A percentile compares a stretch with the other conserved stretches of the same genome.
These are phyloP conservation scores for Pouteria campechiana DNA, from an alignment of 179 eudicot species.

Conservation along the genomic window DNA sequence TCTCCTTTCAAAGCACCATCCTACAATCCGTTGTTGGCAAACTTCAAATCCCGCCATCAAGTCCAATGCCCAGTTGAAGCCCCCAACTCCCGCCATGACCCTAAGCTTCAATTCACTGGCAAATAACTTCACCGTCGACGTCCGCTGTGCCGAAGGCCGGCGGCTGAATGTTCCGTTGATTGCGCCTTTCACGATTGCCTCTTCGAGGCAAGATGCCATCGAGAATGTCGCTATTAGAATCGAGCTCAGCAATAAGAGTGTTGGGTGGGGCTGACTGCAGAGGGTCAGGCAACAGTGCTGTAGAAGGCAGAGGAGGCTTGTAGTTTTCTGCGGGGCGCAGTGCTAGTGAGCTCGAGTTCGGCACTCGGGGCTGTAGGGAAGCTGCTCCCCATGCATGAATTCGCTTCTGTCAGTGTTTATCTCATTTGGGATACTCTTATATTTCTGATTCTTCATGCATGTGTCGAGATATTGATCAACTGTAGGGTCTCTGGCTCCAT, in stretches of 20 bases:
- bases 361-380: constrained; percentile 11
- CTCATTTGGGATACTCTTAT: neutral
- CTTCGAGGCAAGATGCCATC: constrained; percentile 15
- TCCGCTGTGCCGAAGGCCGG: constrained; percentile 21
- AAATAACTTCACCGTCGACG: constrained; percentile 12
- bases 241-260: constrained; percentile 27
- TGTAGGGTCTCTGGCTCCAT: neutral
- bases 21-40: no score
- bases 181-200: constrained; percentile 27
- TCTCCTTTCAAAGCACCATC: no score
- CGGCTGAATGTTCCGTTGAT: constrained; percentile 26
- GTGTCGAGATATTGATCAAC: neutral
- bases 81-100: no score
- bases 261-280: constrained; percentile 39
- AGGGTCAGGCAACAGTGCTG: constrained; percentile 24
- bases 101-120: no score
- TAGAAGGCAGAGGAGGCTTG: constrained; percentile 22
- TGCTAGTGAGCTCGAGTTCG: constrained; percentile 5
- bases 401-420: constrained; percentile 30
- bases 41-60: no score
- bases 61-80: no score
- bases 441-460: neutral
- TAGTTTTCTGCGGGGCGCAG: constrained; percentile 7
- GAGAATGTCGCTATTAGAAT: constrained; percentile 27
- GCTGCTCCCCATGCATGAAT: constrained; percentile 21